Percentiles rank a stretch among this genome's conserved stretches.
These are phyloP conservation scores for Salix caprea DNA, from an alignment of 345 rosid genomes.

Conservation along the genomic window DNA sequence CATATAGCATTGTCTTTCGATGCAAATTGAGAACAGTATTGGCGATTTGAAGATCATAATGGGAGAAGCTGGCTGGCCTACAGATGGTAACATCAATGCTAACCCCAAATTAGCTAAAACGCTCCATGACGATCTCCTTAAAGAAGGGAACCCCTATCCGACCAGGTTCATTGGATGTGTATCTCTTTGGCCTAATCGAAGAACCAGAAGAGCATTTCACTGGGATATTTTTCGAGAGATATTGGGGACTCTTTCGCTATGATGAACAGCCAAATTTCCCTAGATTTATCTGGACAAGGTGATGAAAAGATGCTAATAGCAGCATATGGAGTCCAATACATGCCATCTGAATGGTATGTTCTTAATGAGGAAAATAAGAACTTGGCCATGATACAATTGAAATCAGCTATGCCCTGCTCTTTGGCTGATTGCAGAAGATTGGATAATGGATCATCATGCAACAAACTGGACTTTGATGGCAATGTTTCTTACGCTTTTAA, in stretches of 20 bases:
- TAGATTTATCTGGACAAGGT: slow-evolving; percentile 63
- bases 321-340: slow-evolving; percentile 61
- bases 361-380: slow-evolving; percentile 22
- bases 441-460: slow-evolving; percentile 41
- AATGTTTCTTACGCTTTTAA: slow-evolving; percentile 73
- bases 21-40: slow-evolving; percentile 53
- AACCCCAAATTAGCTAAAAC: slow-evolving; percentile 38
- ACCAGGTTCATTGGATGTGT: slow-evolving; percentile 49
- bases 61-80: slow-evolving; percentile 98
- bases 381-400: slow-evolving; percentile 11
- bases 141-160: slow-evolving; percentile 61
- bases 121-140: slow-evolving; percentile 69
- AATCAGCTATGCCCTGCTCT: slow-evolving; percentile 46
- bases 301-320: slow-evolving; percentile 42
- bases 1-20: slow-evolving; percentile 65
- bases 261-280: slow-evolving; percentile 67
- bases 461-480: slow-evolving; percentile 14
- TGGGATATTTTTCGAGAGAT: slow-evolving; percentile 76
- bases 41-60: slow-evolving; percentile 51
- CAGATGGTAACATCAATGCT: slow-evolving; percentile 51
- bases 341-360: slow-evolving; percentile 60
- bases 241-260: slow-evolving; percentile 80
- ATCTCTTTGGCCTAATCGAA: slow-evolving; percentile 69
- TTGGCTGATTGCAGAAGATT: slow-evolving; percentile 54
- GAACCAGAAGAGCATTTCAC: slow-evolving; percentile 64